Evolutionary conservation across 306 rosid genomes (phyloP).

Genomic region (Hippophae tibetana): DNA sequence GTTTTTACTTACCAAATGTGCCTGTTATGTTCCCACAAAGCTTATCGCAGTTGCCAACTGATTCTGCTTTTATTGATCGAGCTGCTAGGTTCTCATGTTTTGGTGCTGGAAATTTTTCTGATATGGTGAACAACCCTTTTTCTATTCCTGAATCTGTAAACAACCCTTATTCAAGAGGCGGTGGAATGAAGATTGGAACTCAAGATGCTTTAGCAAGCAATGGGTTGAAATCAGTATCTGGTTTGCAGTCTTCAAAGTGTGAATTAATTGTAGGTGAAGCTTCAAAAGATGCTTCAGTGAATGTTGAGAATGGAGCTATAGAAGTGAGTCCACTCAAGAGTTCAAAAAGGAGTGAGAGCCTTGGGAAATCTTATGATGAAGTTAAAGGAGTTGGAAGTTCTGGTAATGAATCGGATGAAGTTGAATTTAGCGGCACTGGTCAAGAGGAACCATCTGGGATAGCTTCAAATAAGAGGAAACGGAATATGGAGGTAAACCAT

Average conservation of each 20-base stretch:
- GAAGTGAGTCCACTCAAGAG: slow-evolving; percentile 45
- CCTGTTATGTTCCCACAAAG: slow-evolving; percentile 46
- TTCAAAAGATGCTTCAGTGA: slow-evolving; percentile 36
- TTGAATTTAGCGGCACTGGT: slow-evolving; percentile 49
- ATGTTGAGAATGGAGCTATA: slow-evolving; percentile 33
- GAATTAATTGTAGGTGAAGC: slow-evolving; percentile 40
- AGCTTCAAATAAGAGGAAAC: slow-evolving; percentile 78
- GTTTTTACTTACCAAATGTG: slow-evolving; percentile 40
- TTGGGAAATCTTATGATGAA: slow-evolving; percentile 47
- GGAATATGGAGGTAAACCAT: slow-evolving; percentile 53
- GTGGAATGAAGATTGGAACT: slow-evolving; percentile 27
- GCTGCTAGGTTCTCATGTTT: slow-evolving; percentile 89
- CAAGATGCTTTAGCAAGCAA: slow-evolving; percentile 41
- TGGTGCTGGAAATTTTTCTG: slow-evolving; percentile 50
- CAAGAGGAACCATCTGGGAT: slow-evolving; percentile 44
- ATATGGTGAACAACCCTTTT: slow-evolving; percentile 39
- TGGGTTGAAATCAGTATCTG: slow-evolving; percentile 30
- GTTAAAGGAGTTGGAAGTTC: slow-evolving; percentile 41
- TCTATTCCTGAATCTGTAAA: slow-evolving; percentile 44
- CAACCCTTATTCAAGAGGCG: slow-evolving; percentile 29
- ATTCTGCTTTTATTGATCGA: slow-evolving; percentile 81
- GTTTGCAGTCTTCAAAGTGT: slow-evolving; percentile 37
- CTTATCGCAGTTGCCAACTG: slow-evolving; percentile 81
- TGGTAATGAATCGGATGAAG: slow-evolving; percentile 60
- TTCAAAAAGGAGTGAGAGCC: slow-evolving; percentile 48